Conservation (phyloP, 2,329 filamentous ascomycete species). For the Colletotrichum neosansevieriae region DNA sequence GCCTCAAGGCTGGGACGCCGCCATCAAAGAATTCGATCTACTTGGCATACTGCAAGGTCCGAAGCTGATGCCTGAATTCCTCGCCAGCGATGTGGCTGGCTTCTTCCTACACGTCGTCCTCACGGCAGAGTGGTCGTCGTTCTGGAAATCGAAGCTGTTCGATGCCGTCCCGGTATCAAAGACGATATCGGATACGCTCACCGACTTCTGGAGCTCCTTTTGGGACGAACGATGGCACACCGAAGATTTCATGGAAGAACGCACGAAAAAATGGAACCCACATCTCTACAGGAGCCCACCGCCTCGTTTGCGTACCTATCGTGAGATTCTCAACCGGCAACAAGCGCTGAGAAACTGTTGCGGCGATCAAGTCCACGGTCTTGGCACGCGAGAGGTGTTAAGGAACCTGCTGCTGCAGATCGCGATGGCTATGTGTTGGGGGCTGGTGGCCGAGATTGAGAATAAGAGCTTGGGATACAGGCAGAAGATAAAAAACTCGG, state of each 20-base stretch:
- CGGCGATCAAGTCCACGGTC: slow-evolving; percentile 9
- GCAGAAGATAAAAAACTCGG: slow-evolving; percentile 3
- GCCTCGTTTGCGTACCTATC: slow-evolving; percentile 35
- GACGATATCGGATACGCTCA: neutral
- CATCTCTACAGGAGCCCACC: slow-evolving; percentile 12
- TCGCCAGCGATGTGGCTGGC: slow-evolving; percentile 28
- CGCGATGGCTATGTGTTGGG: slow-evolving; percentile 33
- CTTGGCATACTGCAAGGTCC: slow-evolving; percentile 12
- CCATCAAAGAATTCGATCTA: slow-evolving; percentile 25
- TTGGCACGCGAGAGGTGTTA: slow-evolving; percentile 25
- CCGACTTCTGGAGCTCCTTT: slow-evolving; percentile 19
- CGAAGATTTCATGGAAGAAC: slow-evolving; percentile 20
- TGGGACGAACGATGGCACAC: slow-evolving; percentile 31
- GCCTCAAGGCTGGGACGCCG: slow-evolving; percentile 15
- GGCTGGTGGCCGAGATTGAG: slow-evolving; percentile 24
- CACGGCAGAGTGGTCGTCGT: slow-evolving; percentile 15
- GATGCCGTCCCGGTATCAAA: neutral
- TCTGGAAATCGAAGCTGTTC: slow-evolving; percentile 21
- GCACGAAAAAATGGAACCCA: slow-evolving; percentile 17
- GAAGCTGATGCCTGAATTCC: slow-evolving; percentile 1
- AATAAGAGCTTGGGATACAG: neutral
- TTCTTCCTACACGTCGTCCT: slow-evolving; percentile 10
- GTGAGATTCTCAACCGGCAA: slow-evolving; percentile 40
- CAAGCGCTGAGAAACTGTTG: slow-evolving; percentile 37
- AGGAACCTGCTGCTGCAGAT: slow-evolving; percentile 30